These are phyloP conservation scores for Hygrophoropsis aurantiaca DNA, from an alignment of 768 basidiomycete genomes.

Conservation along the genomic window DNA sequence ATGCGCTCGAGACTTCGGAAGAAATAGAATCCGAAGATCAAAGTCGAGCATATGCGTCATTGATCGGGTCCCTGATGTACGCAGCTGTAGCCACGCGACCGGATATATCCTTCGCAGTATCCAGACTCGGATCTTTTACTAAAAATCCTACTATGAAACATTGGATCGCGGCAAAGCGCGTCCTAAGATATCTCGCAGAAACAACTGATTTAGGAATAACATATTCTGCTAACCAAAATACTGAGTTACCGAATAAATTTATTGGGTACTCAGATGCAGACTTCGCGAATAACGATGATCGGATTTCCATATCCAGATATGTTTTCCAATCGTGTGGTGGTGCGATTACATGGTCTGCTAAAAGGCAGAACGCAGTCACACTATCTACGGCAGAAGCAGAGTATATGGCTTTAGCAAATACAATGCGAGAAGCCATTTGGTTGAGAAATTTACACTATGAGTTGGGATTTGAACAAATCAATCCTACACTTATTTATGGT, in stretches of 20 bases:
- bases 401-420: constrained; percentile 33
- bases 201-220: too few relatives aligned
- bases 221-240: too few relatives aligned
- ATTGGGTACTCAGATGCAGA: constrained; percentile 26
- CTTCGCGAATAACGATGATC: constrained; percentile 16
- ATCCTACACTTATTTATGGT: constrained; percentile 13
- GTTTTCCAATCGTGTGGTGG: constrained; percentile 27
- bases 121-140: constrained; percentile 27
- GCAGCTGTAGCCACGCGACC: constrained; percentile 17
- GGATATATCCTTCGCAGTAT: constrained; percentile 25
- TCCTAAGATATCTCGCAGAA: constrained; percentile 14
- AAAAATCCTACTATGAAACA: constrained; percentile 23
- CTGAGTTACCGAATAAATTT: background rate
- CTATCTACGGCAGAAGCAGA: constrained; percentile 37
- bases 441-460: constrained; percentile 13
- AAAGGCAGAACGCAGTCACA: constrained; percentile 32
- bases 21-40: background rate
- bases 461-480: constrained; percentile 5
- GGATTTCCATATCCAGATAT: constrained; percentile 31
- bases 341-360: constrained; percentile 33
- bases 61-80: constrained; percentile 23
- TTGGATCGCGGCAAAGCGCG: constrained; percentile 23
- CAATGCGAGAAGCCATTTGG: constrained; percentile 34
- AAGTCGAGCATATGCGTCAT: constrained; percentile 20
- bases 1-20: constrained; percentile 9